Conservation (phyloP, 352 stramenopile genomes). For the Phytopythium delawarense region DNA sequence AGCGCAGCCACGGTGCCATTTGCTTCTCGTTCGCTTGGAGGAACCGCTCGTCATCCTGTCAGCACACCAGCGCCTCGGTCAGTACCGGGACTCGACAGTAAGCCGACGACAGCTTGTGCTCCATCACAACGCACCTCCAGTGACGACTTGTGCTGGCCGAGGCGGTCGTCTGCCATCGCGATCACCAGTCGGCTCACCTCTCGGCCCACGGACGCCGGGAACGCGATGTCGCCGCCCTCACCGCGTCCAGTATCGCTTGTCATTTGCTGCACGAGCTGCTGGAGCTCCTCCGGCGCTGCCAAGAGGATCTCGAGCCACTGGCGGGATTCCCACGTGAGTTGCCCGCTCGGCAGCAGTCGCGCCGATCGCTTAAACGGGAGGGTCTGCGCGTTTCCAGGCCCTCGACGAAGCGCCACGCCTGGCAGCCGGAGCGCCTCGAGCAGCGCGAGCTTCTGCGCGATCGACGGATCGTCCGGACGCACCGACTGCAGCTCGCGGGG, state of each 20-base stretch:
- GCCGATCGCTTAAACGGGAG: background rate
- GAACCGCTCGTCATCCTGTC: slow-evolving; percentile 49
- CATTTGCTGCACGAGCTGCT: slow-evolving; percentile 3
- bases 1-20: slow-evolving; percentile 60
- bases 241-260: background rate
- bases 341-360: slow-evolving; percentile 17
- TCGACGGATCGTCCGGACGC: slow-evolving; percentile 21
- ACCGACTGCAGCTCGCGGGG: slow-evolving; percentile 32
- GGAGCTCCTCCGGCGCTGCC: slow-evolving; percentile 37
- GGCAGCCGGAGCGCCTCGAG: slow-evolving; percentile 18
- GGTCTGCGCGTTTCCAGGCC: background rate
- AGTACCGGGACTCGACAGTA: background rate
- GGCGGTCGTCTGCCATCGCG: slow-evolving; percentile 13
- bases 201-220: slow-evolving; percentile 24
- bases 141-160: slow-evolving; percentile 22
- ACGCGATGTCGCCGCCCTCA: slow-evolving; percentile 8
- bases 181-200: slow-evolving; percentile 23
- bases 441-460: slow-evolving; percentile 33
- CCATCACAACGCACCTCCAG: slow-evolving; percentile 23
- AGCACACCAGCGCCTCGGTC: background rate
- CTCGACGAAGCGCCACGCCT: slow-evolving; percentile 1
- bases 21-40: slow-evolving; percentile 33
- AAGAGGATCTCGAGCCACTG: slow-evolving; percentile 59
- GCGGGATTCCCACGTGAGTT: slow-evolving; percentile 23
- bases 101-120: slow-evolving; percentile 1